A percentile compares a stretch with the other conserved stretches of the same genome.
Evolutionary conservation across 1,284 basidiomycete genomes (phyloP).

Genomic region (Caloboletus firmus): DNA sequence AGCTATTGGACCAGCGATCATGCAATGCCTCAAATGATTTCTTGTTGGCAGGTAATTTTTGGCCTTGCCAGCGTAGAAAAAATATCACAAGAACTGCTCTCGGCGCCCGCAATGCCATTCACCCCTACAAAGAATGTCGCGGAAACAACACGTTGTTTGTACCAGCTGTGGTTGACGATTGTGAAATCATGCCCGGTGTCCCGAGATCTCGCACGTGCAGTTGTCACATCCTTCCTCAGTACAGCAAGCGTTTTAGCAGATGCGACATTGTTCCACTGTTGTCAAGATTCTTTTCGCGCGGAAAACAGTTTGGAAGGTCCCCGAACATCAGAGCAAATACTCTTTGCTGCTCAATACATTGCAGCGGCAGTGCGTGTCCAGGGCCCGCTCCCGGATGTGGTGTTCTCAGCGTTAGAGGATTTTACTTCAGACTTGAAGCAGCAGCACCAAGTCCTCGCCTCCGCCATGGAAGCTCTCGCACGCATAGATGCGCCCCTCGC

Average conservation of each 20-base stretch:
- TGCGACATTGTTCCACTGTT: constrained; percentile 35
- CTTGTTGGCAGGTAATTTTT: constrained; percentile 31
- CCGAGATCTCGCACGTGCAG: constrained; percentile 30
- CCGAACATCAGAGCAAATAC: constrained; percentile 5
- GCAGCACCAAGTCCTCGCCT: constrained; percentile 14
- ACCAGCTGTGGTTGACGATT: constrained; percentile 41
- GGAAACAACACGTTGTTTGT: constrained; percentile 39
- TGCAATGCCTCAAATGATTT: constrained; percentile 6
- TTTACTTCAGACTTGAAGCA: constrained; percentile 12
- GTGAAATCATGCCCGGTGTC: constrained; percentile 28
- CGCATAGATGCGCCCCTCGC: constrained; percentile 25
- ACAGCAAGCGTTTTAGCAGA: constrained; percentile 43
- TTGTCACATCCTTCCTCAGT: constrained; percentile 48
- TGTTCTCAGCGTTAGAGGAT: constrained; percentile 12
- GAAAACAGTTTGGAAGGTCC: constrained; percentile 4
- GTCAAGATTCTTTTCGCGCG: constrained; percentile 22
- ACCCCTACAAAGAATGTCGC: constrained; percentile 21
- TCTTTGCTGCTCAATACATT: constrained; percentile 27
- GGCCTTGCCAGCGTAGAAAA: constrained; percentile 32
- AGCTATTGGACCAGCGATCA: not conserved
- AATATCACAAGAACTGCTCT: constrained; percentile 8
- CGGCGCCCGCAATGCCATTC: not conserved
- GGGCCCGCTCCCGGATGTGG: constrained; percentile 9
- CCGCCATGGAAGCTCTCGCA: constrained; percentile 20
- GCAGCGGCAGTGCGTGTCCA: constrained; percentile 23